phyloP scores from a whole-genome alignment of 108 stramenopile species.

The Epithemia pelagica region DNA sequence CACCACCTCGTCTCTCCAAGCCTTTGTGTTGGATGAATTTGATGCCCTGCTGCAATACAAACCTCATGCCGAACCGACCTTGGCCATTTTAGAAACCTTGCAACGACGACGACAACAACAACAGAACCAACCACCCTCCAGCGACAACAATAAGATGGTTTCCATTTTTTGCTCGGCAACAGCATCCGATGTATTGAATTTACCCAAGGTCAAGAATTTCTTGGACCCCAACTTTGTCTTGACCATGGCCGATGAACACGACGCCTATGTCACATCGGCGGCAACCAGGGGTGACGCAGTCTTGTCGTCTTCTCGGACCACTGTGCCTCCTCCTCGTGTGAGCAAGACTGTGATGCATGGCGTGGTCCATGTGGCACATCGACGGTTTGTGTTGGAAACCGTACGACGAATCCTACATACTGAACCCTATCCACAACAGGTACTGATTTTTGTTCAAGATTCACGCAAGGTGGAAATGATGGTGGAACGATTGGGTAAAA shows the following conservation, averaged over 20 bases:
- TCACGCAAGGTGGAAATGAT: conserved; percentile 69
- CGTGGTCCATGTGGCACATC: conserved; percentile 61
- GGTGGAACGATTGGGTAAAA: conserved; percentile 63
- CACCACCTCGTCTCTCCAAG: conserved; percentile 51
- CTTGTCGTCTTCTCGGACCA: conserved; percentile 5
- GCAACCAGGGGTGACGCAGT: no score
- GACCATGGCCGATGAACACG: conserved; percentile 63
- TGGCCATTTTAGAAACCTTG: conserved; percentile 52
- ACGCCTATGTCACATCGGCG: conserved; percentile 44
- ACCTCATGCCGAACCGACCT: conserved; percentile 71
- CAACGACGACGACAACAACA: conserved; percentile 32
- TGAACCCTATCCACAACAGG: conserved; percentile 81
- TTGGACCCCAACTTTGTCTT: conserved; percentile 62
- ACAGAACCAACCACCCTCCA: not conserved
- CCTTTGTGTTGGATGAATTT: conserved; percentile 81
- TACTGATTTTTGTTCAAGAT: conserved; percentile 82
- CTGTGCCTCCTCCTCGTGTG: conserved; percentile 33
- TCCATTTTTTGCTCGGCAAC: conserved; percentile 76
- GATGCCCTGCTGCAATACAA: conserved; percentile 80
- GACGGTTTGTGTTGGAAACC: conserved; percentile 69
- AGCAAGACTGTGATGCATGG: conserved; percentile 83
- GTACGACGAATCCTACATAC: conserved; percentile 74
- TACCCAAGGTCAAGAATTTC: conserved; percentile 33
- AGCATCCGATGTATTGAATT: conserved; percentile 65
- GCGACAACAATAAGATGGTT: conserved; percentile 23